Evolutionary conservation across 371 early-diverging fungal species (phyloP), one percentile per base, ranked within the genome.

Genomic region (Zancudomyces culisetae): DNA sequence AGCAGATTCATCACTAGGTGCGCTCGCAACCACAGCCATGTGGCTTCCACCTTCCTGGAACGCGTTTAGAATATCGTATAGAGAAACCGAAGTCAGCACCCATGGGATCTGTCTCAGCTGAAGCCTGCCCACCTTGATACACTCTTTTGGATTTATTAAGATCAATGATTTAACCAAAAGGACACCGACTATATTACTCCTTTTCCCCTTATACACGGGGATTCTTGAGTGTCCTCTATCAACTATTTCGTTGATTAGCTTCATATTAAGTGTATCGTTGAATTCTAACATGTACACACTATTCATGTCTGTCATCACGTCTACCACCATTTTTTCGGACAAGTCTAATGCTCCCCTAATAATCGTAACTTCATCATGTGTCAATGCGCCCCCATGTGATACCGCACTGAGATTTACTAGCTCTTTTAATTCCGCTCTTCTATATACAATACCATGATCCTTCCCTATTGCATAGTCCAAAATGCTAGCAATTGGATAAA

Each of bases 321-420:
- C 64, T 1, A 65, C 70, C 0, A 87, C 90, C 15, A 80, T 73
- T 60, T 91, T 93, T 23, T 85, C 86, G 47, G 83, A 73, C 21
- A 95, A 63, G 52, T 91, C 93, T 46, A 95, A 68, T 0, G 90
- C 93, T 18, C 90, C 90, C 19, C 81, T 73, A 60, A 96, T 81
- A 41, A 93, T 90, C 1, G 81, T 81, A 12, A 93, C 91, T 61
- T 93, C 94, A 62, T 96, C 97, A 6, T 72, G 63, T 1, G 85
- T 81, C 53, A 96, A 62, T 12, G 80, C 81, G 4, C 90, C 93
- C 13, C 75, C 79, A 39, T 85, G 79, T 8, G 73, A 80, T 13
- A 80, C 74, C 47, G 79, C 82, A 59, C 91, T 90, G 27, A 93
- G 62, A 1, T 82, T 76, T 1, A 96, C 89, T n/a, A 96, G 72